Evolutionary conservation across 2,329 filamentous ascomycete species (phyloP).

Genomic region (Penicillium glabrum): DNA sequence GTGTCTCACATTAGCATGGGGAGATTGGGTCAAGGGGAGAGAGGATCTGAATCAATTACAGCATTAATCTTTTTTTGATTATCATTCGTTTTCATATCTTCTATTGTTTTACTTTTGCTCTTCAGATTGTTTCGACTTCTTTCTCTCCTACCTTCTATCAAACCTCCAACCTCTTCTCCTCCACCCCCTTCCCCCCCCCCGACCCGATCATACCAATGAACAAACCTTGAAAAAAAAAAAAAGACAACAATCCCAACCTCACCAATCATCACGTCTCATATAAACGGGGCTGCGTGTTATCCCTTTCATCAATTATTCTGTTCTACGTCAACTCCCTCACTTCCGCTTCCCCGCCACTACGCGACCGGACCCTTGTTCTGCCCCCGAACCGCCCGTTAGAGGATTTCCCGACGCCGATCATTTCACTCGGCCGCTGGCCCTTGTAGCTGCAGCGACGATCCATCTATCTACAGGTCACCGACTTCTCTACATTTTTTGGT

Average conservation of each 20-base stretch:
- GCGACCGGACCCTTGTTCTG: slow-evolving; percentile 12
- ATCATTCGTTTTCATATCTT: neutral
- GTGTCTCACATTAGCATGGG: slow-evolving; percentile 16
- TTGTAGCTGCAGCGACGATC: slow-evolving; percentile 19
- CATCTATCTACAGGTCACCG: slow-evolving; percentile 14
- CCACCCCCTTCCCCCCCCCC: neutral
- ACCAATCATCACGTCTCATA: neutral
- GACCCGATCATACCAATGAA: neutral
- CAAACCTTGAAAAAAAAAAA: neutral
- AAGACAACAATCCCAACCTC: neutral
- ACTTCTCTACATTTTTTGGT: neutral
- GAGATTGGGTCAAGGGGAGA: slow-evolving; percentile 1
- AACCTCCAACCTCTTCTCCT: neutral
- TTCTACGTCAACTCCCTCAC: slow-evolving; percentile 8
- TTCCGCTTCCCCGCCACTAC: slow-evolving; percentile 10
- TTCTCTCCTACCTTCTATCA: neutral
- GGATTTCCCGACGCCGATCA: slow-evolving; percentile 18
- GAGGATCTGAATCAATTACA: slow-evolving; percentile 11
- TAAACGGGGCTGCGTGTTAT: neutral
- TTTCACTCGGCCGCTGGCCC: slow-evolving; percentile 17
- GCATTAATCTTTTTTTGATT: neutral
- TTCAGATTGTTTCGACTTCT: neutral
- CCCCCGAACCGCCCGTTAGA: slow-evolving; percentile 7
- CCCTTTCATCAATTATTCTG: slow-evolving; percentile 13
- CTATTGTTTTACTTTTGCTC: neutral